Percentiles rank a stretch among this genome's conserved stretches.
These are phyloP conservation scores for Aspergillus piperis DNA, from an alignment of 2,329 filamentous ascomycete species.

Conservation along the genomic window DNA sequence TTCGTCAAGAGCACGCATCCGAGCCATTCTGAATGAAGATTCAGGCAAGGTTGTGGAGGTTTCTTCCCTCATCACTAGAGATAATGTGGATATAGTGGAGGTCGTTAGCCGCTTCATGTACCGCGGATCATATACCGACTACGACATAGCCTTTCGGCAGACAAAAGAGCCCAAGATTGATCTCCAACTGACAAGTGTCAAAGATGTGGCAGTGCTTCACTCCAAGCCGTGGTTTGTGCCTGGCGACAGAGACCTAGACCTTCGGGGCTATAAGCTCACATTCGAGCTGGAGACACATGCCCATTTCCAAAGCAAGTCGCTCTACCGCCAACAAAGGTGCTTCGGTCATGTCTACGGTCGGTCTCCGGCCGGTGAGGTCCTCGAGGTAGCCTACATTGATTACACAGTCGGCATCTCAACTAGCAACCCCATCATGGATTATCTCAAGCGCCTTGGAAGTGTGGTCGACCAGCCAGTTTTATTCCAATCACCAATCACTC, in stretches of 20 bases:
- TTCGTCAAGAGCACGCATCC: background rate
- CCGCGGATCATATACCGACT: background rate
- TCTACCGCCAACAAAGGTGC: background rate
- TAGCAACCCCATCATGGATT: slow-evolving; percentile 12
- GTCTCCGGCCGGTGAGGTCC: background rate
- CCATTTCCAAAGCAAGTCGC: background rate
- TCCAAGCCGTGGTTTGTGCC: background rate
- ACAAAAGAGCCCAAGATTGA: background rate
- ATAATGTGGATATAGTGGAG: background rate
- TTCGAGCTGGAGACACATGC: background rate
- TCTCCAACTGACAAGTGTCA: background rate
- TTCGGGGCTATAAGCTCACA: background rate
- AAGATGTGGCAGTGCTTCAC: background rate
- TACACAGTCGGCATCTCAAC: background rate
- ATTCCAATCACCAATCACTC: slow-evolving; percentile 1
- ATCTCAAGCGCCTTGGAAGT: slow-evolving; percentile 6
- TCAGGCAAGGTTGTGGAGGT: background rate
- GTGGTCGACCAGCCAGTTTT: background rate
- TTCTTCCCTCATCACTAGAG: background rate
- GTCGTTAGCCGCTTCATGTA: background rate
- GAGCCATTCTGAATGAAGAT: background rate
- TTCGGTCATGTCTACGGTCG: background rate
- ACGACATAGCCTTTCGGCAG: background rate
- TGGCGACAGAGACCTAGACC: background rate
- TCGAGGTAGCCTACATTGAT: background rate